Evolutionary conservation across 192 early-diverging fungal species (phyloP).

Genomic region (Coemansia sp.): DNA sequence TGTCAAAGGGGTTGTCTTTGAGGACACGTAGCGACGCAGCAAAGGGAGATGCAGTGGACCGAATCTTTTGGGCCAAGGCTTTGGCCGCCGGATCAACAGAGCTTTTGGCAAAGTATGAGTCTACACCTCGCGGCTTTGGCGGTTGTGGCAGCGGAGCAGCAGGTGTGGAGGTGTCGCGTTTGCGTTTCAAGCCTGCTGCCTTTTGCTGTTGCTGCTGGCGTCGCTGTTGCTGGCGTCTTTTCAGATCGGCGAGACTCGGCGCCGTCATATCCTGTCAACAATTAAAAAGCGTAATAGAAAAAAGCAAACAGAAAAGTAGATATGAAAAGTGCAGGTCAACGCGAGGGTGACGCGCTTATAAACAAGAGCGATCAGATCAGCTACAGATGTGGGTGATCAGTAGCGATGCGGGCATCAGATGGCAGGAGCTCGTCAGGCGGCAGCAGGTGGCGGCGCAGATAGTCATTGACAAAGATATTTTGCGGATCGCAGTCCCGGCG

Average conservation of each 20-base stretch:
- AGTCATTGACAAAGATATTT: slow-evolving; percentile 71
- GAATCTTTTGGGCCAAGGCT: slow-evolving; percentile 1
- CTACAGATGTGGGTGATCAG: slow-evolving; percentile 4
- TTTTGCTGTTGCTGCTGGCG: slow-evolving; percentile 26
- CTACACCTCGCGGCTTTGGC: slow-evolving; percentile 7
- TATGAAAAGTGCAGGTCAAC: background rate
- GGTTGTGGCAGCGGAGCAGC: background rate
- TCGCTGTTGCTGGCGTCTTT: slow-evolving; percentile 39
- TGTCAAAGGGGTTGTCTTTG: slow-evolving; percentile 43
- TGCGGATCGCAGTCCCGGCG: slow-evolving; percentile 64
- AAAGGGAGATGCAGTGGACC: slow-evolving; percentile 20
- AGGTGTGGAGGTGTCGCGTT: slow-evolving; percentile 12
- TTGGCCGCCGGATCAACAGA: slow-evolving; percentile 2
- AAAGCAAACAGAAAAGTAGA: slow-evolving; percentile 4
- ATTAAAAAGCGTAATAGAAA: background rate
- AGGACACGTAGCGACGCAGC: slow-evolving; percentile 34
- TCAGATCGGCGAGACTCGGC: slow-evolving; percentile 31
- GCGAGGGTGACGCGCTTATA: slow-evolving; percentile 1
- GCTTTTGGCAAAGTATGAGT: slow-evolving; percentile 17
- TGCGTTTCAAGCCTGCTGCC: slow-evolving; percentile 16
- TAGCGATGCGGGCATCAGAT: background rate
- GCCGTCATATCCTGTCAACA: slow-evolving; percentile 7
- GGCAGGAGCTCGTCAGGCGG: slow-evolving; percentile 21
- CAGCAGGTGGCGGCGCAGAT: slow-evolving; percentile 62
- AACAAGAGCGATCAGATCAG: slow-evolving; percentile 3